Percentiles rank a stretch among this genome's conserved stretches.
Conservation (phyloP, 352 stramenopile genomes). For the Pythium phragmiticola region DNA sequence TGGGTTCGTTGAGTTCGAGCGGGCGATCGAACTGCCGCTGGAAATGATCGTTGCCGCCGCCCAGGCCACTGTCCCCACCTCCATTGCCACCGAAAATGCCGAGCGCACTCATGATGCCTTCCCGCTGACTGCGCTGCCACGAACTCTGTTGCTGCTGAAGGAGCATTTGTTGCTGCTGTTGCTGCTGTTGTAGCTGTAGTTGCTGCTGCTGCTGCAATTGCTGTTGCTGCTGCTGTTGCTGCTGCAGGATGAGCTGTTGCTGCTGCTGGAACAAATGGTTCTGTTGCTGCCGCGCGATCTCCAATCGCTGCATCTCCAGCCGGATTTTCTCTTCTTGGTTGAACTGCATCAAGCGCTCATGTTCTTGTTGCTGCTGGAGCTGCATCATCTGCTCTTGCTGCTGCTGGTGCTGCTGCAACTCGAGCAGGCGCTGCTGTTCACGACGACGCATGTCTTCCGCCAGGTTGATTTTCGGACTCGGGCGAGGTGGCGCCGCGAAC, state of each 20-base stretch:
- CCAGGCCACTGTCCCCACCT: constrained; percentile 25
- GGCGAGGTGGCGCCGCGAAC: constrained; percentile 44
- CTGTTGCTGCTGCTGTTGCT: constrained; percentile 27
- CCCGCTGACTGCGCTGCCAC: constrained; percentile 71
- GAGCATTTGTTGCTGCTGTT: constrained; percentile 72
- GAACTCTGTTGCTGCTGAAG: constrained; percentile 68
- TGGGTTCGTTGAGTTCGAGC: constrained; percentile 7
- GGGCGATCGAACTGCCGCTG: constrained; percentile 51
- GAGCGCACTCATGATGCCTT: constrained; percentile 76
- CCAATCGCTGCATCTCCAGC: constrained; percentile 79
- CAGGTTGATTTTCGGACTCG: constrained; percentile 30
- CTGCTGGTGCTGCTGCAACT: constrained; percentile 69
- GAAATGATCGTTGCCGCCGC: constrained; percentile 17
- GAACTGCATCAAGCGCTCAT: constrained; percentile 65
- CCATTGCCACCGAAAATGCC: constrained; percentile 50
- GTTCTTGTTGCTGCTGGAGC: constrained; percentile 66
- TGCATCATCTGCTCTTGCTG: constrained; percentile 57
- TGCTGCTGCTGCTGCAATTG: constrained; percentile 57
- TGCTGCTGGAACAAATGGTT: constrained; percentile 58
- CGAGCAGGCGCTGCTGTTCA: constrained; percentile 58
- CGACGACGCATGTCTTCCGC: constrained; percentile 22
- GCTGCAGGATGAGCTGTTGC: constrained; percentile 41
- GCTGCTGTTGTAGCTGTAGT: constrained; percentile 5
- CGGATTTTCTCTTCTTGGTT: constrained; percentile 79
- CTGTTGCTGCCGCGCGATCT: constrained; percentile 70